Evolutionary conservation across 192 early-diverging fungal species (phyloP).

Genomic region (Thoreauomyces humboldtii): DNA sequence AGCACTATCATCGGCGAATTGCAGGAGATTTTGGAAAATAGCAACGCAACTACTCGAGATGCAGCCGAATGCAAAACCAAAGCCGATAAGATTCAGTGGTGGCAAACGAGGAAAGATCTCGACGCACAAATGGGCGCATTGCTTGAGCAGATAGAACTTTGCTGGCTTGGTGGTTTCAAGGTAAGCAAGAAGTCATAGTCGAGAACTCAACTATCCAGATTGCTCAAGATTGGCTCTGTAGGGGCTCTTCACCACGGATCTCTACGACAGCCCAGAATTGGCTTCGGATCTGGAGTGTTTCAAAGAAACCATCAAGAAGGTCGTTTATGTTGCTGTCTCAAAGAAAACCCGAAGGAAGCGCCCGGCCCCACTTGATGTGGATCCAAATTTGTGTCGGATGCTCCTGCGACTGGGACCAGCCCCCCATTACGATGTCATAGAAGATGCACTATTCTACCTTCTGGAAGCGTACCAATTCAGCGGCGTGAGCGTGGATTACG

Average conservation of each 20-base stretch:
- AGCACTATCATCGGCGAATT: conserved; percentile 58
- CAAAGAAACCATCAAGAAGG: conserved; percentile 32
- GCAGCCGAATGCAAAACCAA: conserved; percentile 26
- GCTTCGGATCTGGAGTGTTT: conserved; percentile 15
- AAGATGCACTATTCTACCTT: conserved; percentile 70
- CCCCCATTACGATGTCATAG: conserved; percentile 58
- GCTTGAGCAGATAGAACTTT: conserved; percentile 64
- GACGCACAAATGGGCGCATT: conserved; percentile 67
- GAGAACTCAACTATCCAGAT: too few species aligned
- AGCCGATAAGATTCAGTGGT: conserved; percentile 78
- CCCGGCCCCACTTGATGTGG: conserved; percentile 49
- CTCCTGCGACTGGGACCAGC: conserved; percentile 55
- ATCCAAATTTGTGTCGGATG: conserved; percentile 50
- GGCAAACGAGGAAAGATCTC: conserved; percentile 67
- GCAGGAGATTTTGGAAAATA: conserved; percentile 63
- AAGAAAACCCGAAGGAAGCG: conserved; percentile 27
- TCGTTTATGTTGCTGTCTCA: conserved; percentile 46
- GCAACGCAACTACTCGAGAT: conserved; percentile 63
- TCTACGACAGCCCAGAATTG: conserved; percentile 9
- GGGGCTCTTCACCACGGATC: too few species aligned
- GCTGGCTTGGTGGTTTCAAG: conserved; percentile 88
- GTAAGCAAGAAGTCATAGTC: too few species aligned
- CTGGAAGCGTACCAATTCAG: conserved; percentile 60
- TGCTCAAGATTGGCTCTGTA: too few species aligned
- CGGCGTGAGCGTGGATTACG: conserved; percentile 52